Percentiles rank a stretch among this genome's conserved stretches.
Evolutionary conservation across 2,329 filamentous ascomycete species (phyloP).

Genomic region (Alternaria hordeiaustralica): DNA sequence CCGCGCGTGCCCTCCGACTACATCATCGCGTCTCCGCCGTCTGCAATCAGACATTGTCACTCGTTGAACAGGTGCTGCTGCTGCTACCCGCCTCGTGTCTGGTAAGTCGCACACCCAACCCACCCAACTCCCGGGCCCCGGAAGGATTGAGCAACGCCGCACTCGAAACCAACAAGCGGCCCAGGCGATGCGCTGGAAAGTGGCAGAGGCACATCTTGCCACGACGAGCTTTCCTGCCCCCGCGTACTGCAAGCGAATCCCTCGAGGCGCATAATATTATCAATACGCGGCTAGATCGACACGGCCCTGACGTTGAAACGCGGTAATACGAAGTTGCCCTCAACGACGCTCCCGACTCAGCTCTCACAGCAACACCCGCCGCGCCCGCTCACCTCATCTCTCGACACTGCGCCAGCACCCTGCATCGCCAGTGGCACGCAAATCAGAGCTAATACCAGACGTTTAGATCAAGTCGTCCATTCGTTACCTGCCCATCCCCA

Average conservation of each 20-base stretch:
- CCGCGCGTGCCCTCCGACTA: constrained; percentile 3
- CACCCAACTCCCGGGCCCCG: constrained; percentile 12
- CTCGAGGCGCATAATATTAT: background rate
- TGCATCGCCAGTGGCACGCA: background rate
- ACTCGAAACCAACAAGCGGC: background rate
- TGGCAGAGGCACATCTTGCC: constrained; percentile 1
- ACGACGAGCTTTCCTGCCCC: constrained; percentile 6
- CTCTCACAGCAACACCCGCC: constrained; percentile 4
- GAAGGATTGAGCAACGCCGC: background rate
- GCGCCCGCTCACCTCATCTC: constrained; percentile 7
- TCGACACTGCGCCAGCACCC: constrained; percentile 3
- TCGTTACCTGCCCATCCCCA: constrained; percentile 1
- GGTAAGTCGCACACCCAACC: constrained; percentile 23
- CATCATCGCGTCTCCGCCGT: constrained; percentile 4
- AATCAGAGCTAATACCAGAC: constrained; percentile 5
- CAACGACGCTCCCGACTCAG: constrained; percentile 5
- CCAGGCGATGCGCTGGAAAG: constrained; percentile 6
- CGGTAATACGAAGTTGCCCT: constrained; percentile 12
- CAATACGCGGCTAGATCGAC: constrained; percentile 4
- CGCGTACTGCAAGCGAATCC: background rate
- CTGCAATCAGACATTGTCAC: constrained; percentile 12
- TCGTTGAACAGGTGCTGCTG: constrained; percentile 13
- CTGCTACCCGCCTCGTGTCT: constrained; percentile 15
- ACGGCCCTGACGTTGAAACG: constrained; percentile 14
- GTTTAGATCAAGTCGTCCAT: constrained; percentile 12